Evolutionary conservation across 345 rosid genomes (phyloP).

Genomic region (Dimocarpus longan): DNA sequence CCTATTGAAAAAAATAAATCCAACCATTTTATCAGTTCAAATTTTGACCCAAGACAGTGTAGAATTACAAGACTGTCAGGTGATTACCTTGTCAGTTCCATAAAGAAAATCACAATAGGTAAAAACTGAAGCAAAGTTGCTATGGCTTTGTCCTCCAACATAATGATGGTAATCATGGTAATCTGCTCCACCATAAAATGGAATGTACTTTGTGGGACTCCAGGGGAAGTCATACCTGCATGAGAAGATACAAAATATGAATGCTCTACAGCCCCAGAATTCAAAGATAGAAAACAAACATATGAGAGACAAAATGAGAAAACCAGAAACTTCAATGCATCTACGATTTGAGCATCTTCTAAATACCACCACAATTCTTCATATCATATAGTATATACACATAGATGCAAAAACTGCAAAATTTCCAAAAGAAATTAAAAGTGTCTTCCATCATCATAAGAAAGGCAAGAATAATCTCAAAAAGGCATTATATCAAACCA

Average conservation of each 20-base stretch:
- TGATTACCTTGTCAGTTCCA: conserved; percentile 87
- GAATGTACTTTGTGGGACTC: conserved; percentile 82
- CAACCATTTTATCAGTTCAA: conserved; percentile 22
- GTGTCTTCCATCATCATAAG: background rate
- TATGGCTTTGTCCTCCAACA: conserved; percentile 98
- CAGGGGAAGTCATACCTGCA: conserved; percentile 91
- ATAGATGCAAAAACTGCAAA: background rate
- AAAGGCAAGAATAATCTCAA: background rate
- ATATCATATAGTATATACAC: background rate
- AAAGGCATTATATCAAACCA: background rate
- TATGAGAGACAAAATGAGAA: background rate
- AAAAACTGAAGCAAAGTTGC: conserved; percentile 97
- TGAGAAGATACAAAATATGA: conserved; percentile 11
- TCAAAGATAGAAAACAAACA: conserved; percentile 2
- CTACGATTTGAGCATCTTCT: background rate
- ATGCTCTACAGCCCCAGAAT: background rate
- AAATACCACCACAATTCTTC: background rate
- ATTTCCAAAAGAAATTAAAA: background rate
- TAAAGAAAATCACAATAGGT: conserved; percentile 93
- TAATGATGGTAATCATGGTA: conserved; percentile 98
- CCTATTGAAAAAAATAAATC: conserved; percentile 44
- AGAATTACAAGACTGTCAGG: background rate
- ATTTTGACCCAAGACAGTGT: background rate
- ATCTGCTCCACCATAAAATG: conserved; percentile 97
- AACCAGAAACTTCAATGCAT: background rate